Percentiles rank a stretch among this genome's conserved stretches.
phyloP scores from a whole-genome alignment of 805 yeast genomes.

The Cyberlindnera lachancei region DNA sequence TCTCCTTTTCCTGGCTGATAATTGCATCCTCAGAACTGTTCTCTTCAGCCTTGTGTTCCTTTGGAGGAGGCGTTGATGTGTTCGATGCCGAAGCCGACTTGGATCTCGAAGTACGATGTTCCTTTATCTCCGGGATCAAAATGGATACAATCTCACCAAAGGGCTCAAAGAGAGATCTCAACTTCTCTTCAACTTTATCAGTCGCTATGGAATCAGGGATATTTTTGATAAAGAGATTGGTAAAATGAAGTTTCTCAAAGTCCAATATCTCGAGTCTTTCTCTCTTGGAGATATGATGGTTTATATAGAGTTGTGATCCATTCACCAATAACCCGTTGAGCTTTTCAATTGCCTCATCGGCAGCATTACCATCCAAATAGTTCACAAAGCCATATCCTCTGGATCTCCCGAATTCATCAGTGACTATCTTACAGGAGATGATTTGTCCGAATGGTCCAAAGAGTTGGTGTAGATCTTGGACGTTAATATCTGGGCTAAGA shows the following conservation, averaged over 20 bases:
- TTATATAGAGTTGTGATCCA: conserved; percentile 33
- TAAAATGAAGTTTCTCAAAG: conserved; percentile 37
- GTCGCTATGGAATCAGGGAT: conserved; percentile 34
- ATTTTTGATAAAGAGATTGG: conserved; percentile 44
- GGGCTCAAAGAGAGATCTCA: conserved; percentile 35
- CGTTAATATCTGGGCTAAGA: conserved; percentile 30
- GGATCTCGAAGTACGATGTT: conserved; percentile 6
- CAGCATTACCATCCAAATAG: conserved; percentile 42
- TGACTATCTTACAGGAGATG: conserved; percentile 37
- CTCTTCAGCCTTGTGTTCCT: too few relatives aligned
- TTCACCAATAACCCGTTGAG: conserved; percentile 39
- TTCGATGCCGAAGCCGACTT: not conserved
- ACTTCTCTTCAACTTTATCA: conserved; percentile 29
- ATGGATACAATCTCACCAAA: conserved; percentile 46
- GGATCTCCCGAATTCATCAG: conserved; percentile 37
- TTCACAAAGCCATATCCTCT: conserved; percentile 63
- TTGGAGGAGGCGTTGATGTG: conserved; percentile 1
- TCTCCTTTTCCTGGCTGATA: too few relatives aligned
- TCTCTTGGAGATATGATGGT: conserved; percentile 54
- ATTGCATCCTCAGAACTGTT: too few relatives aligned
- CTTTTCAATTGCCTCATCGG: conserved; percentile 51
- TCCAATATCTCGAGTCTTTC: conserved; percentile 44
- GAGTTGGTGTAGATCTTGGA: conserved; percentile 28
- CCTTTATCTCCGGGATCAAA: conserved; percentile 39
- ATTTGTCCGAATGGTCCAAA: conserved; percentile 34